Evolutionary conservation across 768 basidiomycete genomes (phyloP), one percentile per base, ranked within the genome.

Genomic region (Lentinula sp.): DNA sequence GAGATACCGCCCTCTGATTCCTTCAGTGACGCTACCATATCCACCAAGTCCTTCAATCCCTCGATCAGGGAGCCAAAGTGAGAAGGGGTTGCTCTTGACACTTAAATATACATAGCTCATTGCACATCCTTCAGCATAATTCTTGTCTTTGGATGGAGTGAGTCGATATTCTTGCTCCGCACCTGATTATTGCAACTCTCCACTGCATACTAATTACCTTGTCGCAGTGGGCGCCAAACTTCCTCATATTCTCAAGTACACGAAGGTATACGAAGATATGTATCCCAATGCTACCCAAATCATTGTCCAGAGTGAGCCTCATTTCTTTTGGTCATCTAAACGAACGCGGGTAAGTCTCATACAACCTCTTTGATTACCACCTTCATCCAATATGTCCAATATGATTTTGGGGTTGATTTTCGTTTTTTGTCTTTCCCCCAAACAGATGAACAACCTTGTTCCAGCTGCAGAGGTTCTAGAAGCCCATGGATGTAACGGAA

Each of bases 111-210:
- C 49, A 45, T 35, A 32, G 35, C 46, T 13, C 48, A 28, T 28
- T 3, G 28, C 42, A 9, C 33, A 33, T 36, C 16, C 15, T 49
- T 37, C 35, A 80, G 79, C 2, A 60, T 80, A 13, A 75, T 80
- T 48, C 57, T 81, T 12, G 68, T 78, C 33, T 80, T 79, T 63
- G 76, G 79, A 62, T 80, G 80, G 80, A 77, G 79, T 81, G 43
- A 37, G 79, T 74, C 13, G 20, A n/a, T 32, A 8, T 41, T 6
- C 28, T 55, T 36, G 4, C 28, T 33, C 18, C 15, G 33, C 23
- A 8, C 20, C 50, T 52, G 32, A 4, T 63, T 68, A 36, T 9
- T 4, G 8, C 50, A 42, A 0, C 15, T 39, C 4, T 46, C 18
- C 13, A 23, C 28, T 28, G 28, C 28, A 28, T 28, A 28, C 28